phyloP scores from a whole-genome alignment of 345 rosid species.

The Noccaea bulbosa region DNA sequence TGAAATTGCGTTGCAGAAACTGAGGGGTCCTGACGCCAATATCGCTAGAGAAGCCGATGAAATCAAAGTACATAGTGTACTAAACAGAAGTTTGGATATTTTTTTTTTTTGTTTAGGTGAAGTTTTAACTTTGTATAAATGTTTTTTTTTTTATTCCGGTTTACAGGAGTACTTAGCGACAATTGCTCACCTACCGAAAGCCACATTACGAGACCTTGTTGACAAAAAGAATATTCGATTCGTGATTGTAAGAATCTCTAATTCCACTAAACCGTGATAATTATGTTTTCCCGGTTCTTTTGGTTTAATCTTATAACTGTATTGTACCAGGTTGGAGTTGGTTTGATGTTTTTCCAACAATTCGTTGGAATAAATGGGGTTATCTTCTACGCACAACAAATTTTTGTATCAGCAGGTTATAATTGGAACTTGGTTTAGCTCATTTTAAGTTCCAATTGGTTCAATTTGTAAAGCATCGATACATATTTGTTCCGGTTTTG shows the following conservation, averaged over 20 bases:
- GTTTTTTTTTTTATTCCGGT: neutral
- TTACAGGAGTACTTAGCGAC: slow-evolving; percentile 49
- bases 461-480: slow-evolving; percentile 1
- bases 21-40: slow-evolving; percentile 55
- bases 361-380: slow-evolving; percentile 54
- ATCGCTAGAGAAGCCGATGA: slow-evolving; percentile 50
- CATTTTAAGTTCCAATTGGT: neutral
- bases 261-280: neutral
- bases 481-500: neutral
- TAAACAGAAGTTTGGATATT: too few species aligned
- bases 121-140: neutral
- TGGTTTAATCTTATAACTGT: slow-evolving; percentile 3
- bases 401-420: slow-evolving; percentile 57
- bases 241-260: slow-evolving; percentile 48
- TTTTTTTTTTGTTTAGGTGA: too few species aligned
- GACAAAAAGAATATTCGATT: slow-evolving; percentile 46
- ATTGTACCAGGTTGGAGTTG: slow-evolving; percentile 52
- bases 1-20: slow-evolving; percentile 44
- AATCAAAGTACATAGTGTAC: slow-evolving; percentile 42
- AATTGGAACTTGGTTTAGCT: neutral
- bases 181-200: slow-evolving; percentile 48
- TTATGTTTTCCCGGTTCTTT: slow-evolving; percentile 4
- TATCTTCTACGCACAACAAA: slow-evolving; percentile 52
- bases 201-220: slow-evolving; percentile 43
- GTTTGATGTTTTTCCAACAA: slow-evolving; percentile 58